Base-by-base conservation (phyloP, 768 basidiomycete species). In the Inosperma sp. region DNA sequence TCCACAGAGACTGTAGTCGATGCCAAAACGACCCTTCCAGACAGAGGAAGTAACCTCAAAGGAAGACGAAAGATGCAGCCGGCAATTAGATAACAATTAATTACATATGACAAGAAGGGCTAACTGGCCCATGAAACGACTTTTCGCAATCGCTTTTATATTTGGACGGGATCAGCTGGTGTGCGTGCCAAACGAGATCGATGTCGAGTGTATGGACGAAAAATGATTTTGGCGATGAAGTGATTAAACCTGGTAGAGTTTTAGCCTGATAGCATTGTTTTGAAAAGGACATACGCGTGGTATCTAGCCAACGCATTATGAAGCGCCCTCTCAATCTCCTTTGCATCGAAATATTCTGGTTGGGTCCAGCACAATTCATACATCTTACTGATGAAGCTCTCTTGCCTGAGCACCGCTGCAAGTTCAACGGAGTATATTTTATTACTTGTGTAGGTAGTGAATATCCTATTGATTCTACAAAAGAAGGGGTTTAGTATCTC, bases 131-230 rank as follows among this genome's bases (percentile, higher is more conserved):
- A 82, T 61, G 29, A 67, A 74, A 22, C 71, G 69, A 71, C 8
- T 51, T 59, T 25, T 60, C 61, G 31, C 77, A 79, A 52, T 81
- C 75, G 3, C 50, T 40, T 7, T 62, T 55, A 55, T 86, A 86
- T 26, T 67, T 62, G 3, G 43, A 52, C 0, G 71, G n/a, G n/a
- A n/a, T n/a, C n/a, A n/a, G n/a, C n/a, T n/a, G n/a, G n/a, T n/a
- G n/a, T n/a, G n/a, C n/a, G 68, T 88, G 86, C 84, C 85, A 86
- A 3, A 74, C 78, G 12, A 88, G 67, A 57, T 86, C 85, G 33
- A 87, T 84, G 55, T 86, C 83, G 13, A 86, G 63, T 2, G 82
- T 84, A 7, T 81, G 80, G 4, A 81, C 78, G 30, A 73, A 68
- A 60, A 77, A 73, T 0, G 68, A 58, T 7, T 56, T 54, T 1